Percentiles rank a stretch among this genome's conserved stretches.
These are phyloP conservation scores for Tubosaeta brunneosetosa DNA, from an alignment of 768 basidiomycete species.

Conservation along the genomic window DNA sequence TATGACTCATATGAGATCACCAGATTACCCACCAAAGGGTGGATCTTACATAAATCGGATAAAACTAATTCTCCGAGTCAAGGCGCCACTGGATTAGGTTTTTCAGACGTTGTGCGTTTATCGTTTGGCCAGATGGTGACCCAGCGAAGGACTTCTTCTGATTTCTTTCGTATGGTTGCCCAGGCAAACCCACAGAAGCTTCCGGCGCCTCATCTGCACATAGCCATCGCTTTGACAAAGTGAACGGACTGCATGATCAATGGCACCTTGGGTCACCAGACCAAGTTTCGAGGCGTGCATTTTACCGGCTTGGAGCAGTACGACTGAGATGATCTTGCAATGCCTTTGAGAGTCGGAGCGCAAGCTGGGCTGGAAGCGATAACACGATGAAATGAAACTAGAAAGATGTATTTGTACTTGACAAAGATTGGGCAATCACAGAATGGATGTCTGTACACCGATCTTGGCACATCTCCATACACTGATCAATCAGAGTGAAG, in stretches of 20 bases:
- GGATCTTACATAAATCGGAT: no score
- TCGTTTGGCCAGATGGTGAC: background rate
- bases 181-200: background rate
- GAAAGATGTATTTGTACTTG: slow-evolving; percentile 20
- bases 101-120: no score
- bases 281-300: background rate
- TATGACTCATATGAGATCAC: no score
- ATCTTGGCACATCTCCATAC: slow-evolving; percentile 64
- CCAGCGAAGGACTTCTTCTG: no score
- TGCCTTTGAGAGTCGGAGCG: background rate
- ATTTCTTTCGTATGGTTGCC: background rate
- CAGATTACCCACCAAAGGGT: no score
- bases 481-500: slow-evolving; percentile 38
- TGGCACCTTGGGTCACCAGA: background rate
- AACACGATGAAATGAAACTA: slow-evolving; percentile 3
- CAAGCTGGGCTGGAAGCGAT: background rate
- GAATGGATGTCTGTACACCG: slow-evolving; percentile 72
- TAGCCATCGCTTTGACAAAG: background rate
- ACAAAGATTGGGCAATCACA: slow-evolving; percentile 66
- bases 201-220: background rate
- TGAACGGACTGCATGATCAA: background rate
- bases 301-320: background rate
- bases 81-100: no score
- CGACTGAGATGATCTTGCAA: background rate
- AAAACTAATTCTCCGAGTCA: no score